Conservation (phyloP, 345 rosid species). For the Citrus cavaleriei region DNA sequence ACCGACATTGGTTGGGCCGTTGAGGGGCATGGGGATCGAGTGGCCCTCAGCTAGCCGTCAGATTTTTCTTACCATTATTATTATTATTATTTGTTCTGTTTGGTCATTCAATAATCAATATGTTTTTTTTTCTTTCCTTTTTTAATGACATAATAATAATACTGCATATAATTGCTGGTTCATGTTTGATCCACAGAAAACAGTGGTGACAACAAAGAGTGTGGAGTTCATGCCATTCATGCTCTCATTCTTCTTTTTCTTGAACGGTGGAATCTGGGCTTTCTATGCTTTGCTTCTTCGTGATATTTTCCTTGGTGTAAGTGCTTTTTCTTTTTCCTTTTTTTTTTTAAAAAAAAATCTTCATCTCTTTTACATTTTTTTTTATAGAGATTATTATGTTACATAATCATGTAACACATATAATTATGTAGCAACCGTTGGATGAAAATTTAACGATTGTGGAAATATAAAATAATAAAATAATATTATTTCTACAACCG, state of each 20-base stretch:
- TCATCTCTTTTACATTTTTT: not conserved
- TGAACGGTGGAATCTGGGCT: constrained; percentile 70
- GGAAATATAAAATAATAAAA: no score
- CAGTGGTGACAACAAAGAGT: constrained; percentile 60
- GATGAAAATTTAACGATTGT: no score
- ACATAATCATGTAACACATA: no score
- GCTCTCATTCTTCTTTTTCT: constrained; percentile 56
- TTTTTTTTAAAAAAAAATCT: no score
- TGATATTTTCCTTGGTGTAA: constrained; percentile 56
- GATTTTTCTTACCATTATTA: not conserved
- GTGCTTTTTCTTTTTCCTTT: not conserved
- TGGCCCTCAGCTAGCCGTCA: no score
- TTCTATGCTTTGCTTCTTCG: constrained; percentile 49
- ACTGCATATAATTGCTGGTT: no score
- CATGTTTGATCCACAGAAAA: constrained; percentile 44
- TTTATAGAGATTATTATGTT: no score
- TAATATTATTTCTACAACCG: accelerated
- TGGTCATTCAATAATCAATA: no score
- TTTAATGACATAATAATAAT: no score
- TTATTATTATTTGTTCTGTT: no score
- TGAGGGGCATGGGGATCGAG: not conserved
- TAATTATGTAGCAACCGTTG: accelerated
- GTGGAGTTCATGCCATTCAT: constrained; percentile 76
- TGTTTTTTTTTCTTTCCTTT: not conserved
- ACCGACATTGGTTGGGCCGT: not conserved